Base-by-base conservation (phyloP, 75 land plant species). In the Adiantum capillusveneris region DNA sequence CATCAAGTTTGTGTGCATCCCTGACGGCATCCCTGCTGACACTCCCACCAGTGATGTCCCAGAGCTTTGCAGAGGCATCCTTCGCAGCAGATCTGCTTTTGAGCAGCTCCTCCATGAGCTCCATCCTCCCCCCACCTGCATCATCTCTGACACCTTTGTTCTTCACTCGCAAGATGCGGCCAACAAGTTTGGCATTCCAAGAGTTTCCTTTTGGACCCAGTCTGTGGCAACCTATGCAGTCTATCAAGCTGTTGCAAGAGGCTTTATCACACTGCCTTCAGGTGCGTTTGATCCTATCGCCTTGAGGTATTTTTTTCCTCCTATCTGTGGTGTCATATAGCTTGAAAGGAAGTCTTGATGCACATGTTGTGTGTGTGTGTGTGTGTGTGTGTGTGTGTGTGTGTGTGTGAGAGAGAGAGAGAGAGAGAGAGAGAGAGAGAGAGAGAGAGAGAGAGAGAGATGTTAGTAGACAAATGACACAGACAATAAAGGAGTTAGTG, bases 61-160 rank as follows among this genome's bases (percentile, higher is more conserved):
- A 0, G 43, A 13, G 2, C 39, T 64, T 22, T 19, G 44, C 17
- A 1, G 20, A 0, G 66, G 26, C 0, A 0, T 41, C 12, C 17
- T 31, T 0, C 57, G 36, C 14, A 31, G 29, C 42, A 44, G 25
- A 16, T 46, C 66, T 13, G 44, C 19, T 11, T 52, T 64, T 24
- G 57, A 52, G 0, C 44, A 26, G 6, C 41, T 64, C 19, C 26
- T 64, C 14, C 0, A 0, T 3, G 0, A 55, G 6, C 27, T 53
- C 19, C 39, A 46, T n/a, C 0, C 66, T 31, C 42, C 57, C 46
- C 25, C 74, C 81, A 61, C 56, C 1, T 77, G 79, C 37, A 29
- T 82, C 0, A 65, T 82, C 0, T 14, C 68, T 2, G 85, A 82
- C 66, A 63, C 64, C 50, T 59, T 67, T 28, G 62, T 49, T 39